Percentiles rank a stretch among this genome's conserved stretches.
Evolutionary conservation across 2,329 filamentous ascomycete species (phyloP).

Genomic region (Leptographium procerum): DNA sequence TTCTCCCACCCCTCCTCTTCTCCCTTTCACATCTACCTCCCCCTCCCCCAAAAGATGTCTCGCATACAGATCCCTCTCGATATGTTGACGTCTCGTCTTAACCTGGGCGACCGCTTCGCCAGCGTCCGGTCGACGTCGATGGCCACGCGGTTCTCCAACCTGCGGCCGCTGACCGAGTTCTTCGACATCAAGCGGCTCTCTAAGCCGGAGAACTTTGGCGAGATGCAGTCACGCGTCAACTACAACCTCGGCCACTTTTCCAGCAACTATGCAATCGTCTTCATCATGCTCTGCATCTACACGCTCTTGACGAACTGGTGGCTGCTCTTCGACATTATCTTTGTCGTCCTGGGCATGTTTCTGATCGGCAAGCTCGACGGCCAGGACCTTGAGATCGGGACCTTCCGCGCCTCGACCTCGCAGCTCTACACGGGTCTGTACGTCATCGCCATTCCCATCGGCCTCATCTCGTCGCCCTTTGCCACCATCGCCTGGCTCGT

Average conservation of each 20-base stretch:
- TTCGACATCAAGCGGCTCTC: constrained; percentile 90
- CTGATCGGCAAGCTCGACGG: constrained; percentile 85
- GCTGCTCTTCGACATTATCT: constrained; percentile 83
- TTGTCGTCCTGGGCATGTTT: constrained; percentile 79
- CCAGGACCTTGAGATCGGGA: constrained; percentile 76
- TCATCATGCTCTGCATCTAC: constrained; percentile 93
- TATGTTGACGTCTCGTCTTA: constrained; percentile 80
- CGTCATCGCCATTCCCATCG: constrained; percentile 71
- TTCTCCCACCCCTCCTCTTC: neutral
- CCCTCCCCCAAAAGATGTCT: too few species aligned
- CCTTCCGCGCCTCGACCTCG: constrained; percentile 71
- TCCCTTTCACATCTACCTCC: neutral
- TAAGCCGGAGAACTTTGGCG: constrained; percentile 80
- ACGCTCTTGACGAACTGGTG: constrained; percentile 77
- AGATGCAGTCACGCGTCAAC: constrained; percentile 85
- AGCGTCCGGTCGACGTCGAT: constrained; percentile 70
- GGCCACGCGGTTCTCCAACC: constrained; percentile 76
- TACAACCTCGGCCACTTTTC: constrained; percentile 97
- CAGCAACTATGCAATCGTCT: constrained; percentile 93
- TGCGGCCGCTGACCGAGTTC: constrained; percentile 86
- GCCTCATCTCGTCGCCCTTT: constrained; percentile 75
- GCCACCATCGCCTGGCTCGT: constrained; percentile 86
- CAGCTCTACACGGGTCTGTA: constrained; percentile 89
- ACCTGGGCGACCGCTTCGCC: constrained; percentile 74
- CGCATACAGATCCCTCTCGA: constrained; percentile 90